Evolutionary conservation across 768 basidiomycete genomes (phyloP).

Genomic region (Tremella yokohamensis): DNA sequence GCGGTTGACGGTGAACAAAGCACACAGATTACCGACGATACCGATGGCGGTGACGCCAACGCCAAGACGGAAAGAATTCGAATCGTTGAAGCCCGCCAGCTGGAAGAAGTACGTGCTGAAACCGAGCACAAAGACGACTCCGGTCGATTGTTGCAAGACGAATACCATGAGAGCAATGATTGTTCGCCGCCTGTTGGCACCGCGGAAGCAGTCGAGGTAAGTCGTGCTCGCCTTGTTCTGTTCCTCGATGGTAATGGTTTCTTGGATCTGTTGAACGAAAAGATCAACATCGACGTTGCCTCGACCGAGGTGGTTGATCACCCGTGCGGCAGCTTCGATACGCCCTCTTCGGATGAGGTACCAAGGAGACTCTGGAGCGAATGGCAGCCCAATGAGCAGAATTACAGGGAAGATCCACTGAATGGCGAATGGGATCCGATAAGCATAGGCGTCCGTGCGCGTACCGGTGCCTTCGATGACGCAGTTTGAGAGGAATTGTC

Average conservation of each 20-base stretch:
- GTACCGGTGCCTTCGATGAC: conserved; percentile 16
- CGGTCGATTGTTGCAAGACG: conserved; percentile 43
- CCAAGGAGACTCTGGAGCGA: conserved; percentile 37
- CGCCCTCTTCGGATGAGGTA: conserved; percentile 45
- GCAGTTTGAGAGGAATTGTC: conserved; percentile 33
- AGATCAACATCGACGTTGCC: background rate
- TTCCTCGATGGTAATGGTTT: conserved; percentile 52
- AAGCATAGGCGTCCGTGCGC: conserved; percentile 8
- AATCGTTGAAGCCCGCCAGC: conserved; percentile 34
- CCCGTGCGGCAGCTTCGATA: conserved; percentile 24
- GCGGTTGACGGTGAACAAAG: conserved; percentile 31
- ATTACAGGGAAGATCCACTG: conserved; percentile 24
- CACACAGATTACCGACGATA: conserved; percentile 30
- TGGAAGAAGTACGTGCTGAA: conserved; percentile 44
- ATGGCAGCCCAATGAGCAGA: conserved; percentile 3
- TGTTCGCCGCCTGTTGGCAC: conserved; percentile 33
- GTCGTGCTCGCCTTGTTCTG: conserved; percentile 42
- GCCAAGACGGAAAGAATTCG: conserved; percentile 31
- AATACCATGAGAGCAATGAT: conserved; percentile 51
- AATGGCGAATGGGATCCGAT: conserved; percentile 15
- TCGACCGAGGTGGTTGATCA: conserved; percentile 3
- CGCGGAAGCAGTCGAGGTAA: conserved; percentile 33
- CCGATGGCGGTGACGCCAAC: conserved; percentile 41
- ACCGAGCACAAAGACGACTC: conserved; percentile 43
- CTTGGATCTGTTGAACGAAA: conserved; percentile 22